phyloP scores from a whole-genome alignment of 2,329 filamentous ascomycete genomes.

The Madurella mycetomatis region DNA sequence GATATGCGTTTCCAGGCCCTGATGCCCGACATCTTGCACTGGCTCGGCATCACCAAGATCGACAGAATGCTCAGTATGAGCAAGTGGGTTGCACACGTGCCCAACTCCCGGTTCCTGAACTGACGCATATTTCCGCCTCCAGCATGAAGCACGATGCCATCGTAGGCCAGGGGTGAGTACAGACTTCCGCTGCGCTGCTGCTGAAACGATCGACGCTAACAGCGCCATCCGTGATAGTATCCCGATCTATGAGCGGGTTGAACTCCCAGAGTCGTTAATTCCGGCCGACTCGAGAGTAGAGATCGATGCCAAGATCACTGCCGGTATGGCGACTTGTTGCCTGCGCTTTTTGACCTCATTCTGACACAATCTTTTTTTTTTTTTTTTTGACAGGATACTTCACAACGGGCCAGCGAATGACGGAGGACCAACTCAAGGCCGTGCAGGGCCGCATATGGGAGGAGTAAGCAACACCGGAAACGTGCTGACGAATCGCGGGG shows the following conservation, averaged over 20 bases:
- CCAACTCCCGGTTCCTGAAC: conserved; percentile 9
- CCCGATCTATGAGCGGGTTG: conserved; percentile 82
- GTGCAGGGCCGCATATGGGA: conserved; percentile 92
- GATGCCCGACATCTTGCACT: conserved; percentile 97
- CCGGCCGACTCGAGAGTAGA: conserved; percentile 94
- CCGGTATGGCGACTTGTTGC: conserved; percentile 54
- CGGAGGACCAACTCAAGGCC: conserved; percentile 74
- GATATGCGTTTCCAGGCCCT: conserved; percentile 96
- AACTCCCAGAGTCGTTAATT: conserved; percentile 90
- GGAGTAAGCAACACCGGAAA: conserved; percentile 49
- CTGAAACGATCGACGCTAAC: conserved; percentile 12
- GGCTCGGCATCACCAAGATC: conserved; percentile 98
- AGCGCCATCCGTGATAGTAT: conserved; percentile 46
- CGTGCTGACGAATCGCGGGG: conserved; percentile 20
- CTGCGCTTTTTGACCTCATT: conserved; percentile 2
- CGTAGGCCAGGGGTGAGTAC: conserved; percentile 67
- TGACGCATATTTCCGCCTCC: conserved; percentile 23
- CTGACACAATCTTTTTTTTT: conserved; percentile 26
- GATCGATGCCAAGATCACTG: conserved; percentile 97
- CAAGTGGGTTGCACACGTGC: conserved; percentile 56
- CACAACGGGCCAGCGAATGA: conserved; percentile 86
- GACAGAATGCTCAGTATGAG: conserved; percentile 99
- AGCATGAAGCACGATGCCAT: conserved; percentile 92
- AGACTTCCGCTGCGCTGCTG: not conserved
- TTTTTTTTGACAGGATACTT: conserved; percentile 57